Conservation (phyloP, 2,329 filamentous ascomycete genomes). For the Leptographium lundbergii region DNA sequence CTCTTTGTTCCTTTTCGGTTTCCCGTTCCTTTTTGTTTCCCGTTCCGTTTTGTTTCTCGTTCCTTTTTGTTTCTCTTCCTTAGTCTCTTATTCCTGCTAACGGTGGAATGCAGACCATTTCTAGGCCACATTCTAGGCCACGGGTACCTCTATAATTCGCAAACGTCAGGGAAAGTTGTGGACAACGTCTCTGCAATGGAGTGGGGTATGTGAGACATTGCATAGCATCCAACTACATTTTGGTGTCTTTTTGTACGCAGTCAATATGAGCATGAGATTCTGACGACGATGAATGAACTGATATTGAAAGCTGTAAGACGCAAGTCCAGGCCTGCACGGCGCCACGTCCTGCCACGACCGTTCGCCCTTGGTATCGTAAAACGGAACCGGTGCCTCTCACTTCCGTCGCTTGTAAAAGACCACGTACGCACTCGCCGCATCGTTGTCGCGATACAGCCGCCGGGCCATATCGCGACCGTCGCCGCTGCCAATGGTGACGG, state of each 20-base stretch:
- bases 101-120: background rate
- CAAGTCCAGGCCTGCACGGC: too few relatives aligned
- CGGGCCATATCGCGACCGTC: conserved; percentile 12
- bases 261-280: background rate
- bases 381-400: background rate
- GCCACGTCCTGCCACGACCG: background rate
- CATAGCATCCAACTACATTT: background rate
- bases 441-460: conserved; percentile 12
- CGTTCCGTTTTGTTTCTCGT: conserved; percentile 1
- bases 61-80: background rate
- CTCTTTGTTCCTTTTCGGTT: background rate
- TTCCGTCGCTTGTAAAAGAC: conserved; percentile 13
- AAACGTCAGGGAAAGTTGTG: background rate
- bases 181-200: background rate
- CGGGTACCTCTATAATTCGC: background rate
- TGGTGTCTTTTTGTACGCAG: background rate
- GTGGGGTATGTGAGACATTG: background rate
- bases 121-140: background rate
- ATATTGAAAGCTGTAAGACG: background rate
- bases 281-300: background rate
- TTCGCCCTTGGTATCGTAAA: background rate
- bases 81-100: background rate
- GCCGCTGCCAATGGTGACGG: conserved; percentile 12
- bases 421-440: conserved; percentile 12
- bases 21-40: background rate